phyloP scores from a whole-genome alignment of 495 filamentous ascomycete genomes.

The Amphirosellinia nigrospora region DNA sequence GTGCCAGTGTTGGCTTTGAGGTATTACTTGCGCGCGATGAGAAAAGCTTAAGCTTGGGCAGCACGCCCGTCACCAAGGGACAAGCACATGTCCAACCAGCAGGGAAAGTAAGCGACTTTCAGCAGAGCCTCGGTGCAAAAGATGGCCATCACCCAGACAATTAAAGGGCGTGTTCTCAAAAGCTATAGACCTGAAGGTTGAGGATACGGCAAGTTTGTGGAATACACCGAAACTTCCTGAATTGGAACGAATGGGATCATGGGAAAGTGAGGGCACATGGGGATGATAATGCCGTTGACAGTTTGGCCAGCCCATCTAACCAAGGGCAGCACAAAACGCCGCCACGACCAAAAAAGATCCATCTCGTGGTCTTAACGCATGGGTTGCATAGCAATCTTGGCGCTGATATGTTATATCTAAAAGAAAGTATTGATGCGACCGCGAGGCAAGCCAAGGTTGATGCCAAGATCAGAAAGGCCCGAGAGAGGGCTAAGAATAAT shows the following conservation, averaged over 20 bases:
- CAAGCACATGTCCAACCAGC: conserved; percentile 56
- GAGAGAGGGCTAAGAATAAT: conserved; percentile 44
- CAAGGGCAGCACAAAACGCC: conserved; percentile 32
- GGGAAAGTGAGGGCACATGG: conserved; percentile 28
- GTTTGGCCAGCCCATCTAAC: conserved; percentile 26
- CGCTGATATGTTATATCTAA: conserved; percentile 94
- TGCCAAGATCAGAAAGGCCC: conserved; percentile 61
- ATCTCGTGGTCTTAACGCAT: conserved; percentile 92
- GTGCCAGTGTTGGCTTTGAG: conserved; percentile 90
- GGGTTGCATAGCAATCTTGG: conserved; percentile 97
- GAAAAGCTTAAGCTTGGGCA: conserved; percentile 73
- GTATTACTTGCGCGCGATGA: conserved; percentile 84
- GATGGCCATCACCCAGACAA: conserved; percentile 55
- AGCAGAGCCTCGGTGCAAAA: conserved; percentile 55
- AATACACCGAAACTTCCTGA: conserved; percentile 82
- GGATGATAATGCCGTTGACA: conserved; percentile 32
- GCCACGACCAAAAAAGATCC: conserved; percentile 68
- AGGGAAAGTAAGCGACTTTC: conserved; percentile 76
- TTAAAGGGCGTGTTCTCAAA: conserved; percentile 78
- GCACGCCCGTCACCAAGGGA: conserved; percentile 53
- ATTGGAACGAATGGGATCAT: conserved; percentile 55
- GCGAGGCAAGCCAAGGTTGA: conserved; percentile 70
- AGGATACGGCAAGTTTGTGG: conserved; percentile 90
- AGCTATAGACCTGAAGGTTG: conserved; percentile 75
- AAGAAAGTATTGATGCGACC: conserved; percentile 92